phyloP scores from a whole-genome alignment of 2,329 filamentous ascomycete species.

The Hortaea werneckii region DNA sequence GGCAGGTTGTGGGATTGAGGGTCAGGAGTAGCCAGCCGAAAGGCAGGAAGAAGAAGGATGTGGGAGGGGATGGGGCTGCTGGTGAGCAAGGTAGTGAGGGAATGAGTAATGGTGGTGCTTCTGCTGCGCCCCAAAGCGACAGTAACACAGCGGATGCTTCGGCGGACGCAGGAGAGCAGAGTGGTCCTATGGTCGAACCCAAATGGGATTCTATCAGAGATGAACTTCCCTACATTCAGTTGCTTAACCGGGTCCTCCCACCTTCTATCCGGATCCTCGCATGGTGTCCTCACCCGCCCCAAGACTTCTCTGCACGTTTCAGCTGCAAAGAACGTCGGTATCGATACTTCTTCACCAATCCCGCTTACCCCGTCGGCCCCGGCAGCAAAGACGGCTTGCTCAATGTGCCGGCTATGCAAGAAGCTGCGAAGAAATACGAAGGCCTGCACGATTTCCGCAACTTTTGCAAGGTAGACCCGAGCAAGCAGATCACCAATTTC shows the following conservation, averaged over 20 bases:
- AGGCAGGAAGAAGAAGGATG: constrained; percentile 2
- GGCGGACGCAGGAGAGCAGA: constrained; percentile 6
- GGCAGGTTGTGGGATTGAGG: constrained; percentile 78
- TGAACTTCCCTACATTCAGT: constrained; percentile 72
- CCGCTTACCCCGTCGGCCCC: constrained; percentile 64
- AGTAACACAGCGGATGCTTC: too few relatives aligned
- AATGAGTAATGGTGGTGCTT: too few relatives aligned
- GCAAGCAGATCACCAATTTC: constrained; percentile 83
- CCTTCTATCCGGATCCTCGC: constrained; percentile 82
- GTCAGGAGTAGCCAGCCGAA: constrained; percentile 68
- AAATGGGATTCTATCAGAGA: constrained; percentile 59
- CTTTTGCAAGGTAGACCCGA: constrained; percentile 86
- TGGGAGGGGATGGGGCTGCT: constrained; percentile 5
- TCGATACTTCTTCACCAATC: constrained; percentile 96
- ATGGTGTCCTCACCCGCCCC: constrained; percentile 77
- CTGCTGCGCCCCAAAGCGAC: too few relatives aligned
- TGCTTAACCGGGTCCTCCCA: constrained; percentile 80
- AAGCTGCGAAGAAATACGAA: constrained; percentile 68
- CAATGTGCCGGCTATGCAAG: constrained; percentile 75
- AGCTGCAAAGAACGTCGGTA: constrained; percentile 86
- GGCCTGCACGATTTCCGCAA: constrained; percentile 92
- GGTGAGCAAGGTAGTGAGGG: constrained; percentile 7
- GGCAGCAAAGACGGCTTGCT: constrained; percentile 57
- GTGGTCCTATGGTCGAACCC: background rate
- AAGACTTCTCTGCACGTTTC: constrained; percentile 80